Base-by-base conservation (phyloP, 2,329 filamentous ascomycete genomes). In the Cytospora piceae region DNA sequence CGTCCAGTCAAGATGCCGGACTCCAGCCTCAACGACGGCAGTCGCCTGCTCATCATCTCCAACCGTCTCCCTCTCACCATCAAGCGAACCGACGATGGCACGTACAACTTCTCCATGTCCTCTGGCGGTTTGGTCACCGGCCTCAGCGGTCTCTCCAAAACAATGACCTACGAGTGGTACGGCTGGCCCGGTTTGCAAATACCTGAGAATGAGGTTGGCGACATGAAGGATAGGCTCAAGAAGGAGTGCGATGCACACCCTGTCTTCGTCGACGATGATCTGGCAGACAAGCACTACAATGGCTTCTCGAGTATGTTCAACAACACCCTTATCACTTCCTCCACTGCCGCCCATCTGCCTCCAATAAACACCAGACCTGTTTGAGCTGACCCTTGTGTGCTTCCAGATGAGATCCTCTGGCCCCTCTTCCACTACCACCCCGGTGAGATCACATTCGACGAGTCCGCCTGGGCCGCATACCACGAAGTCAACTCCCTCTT, bases 401-500 rank as follows among this genome's bases (percentile, higher is more conserved):
- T 64, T 14, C 14, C 71, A 94, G 93, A 99, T 79, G 96, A 93
- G 9, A 98, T 98, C 77, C 89, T 99, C 67, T 99, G 95, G 95
- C 95, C 95, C 3, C 88, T 99, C 49, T 96, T 99, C 83, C 95
- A 98, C 81, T 98, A 98, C 80, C 95, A 99, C 78, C 94, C 95
- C 59, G 94, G 94, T 75, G 94, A 98, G 83, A 97, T 98, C 73
- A 97, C 93, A 54, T 98, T 98, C 77, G 94, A 98, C 80, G 94
- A 98, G 80, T 90, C 90, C 52, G 91, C 93, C 4, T 99, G 95
- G 95, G 85, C 89, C 29, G 94, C 93, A 61, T 98, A 98, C 81
- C 89, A 89, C 73, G 91, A 97, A 75, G 94, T 96, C 70, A 99
- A 98, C 79, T 87, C 90, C 57, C 84, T 96, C 9, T 99, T 98